Percentiles rank a stretch among this genome's conserved stretches.
These are phyloP conservation scores for Vaccinium darrowii DNA, from an alignment of 148 eudicot species.

Conservation along the genomic window DNA sequence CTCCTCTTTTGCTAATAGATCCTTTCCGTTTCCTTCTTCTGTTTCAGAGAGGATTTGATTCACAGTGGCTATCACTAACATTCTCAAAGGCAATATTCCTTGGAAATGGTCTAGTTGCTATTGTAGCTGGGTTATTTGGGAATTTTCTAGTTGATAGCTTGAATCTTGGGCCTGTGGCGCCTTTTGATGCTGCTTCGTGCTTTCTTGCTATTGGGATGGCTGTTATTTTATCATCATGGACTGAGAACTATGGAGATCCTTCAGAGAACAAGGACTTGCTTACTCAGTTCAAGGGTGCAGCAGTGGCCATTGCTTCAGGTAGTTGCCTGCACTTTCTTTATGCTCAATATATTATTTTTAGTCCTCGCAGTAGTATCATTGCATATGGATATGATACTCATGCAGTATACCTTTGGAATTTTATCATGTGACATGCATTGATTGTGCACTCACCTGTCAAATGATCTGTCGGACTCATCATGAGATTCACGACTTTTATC, in stretches of 20 bases:
- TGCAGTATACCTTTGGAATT: background rate
- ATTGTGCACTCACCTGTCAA: background rate
- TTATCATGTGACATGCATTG: background rate
- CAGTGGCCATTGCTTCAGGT: slow-evolving; percentile 98
- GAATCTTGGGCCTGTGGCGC: slow-evolving; percentile 85
- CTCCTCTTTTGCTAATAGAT: background rate
- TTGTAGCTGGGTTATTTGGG: slow-evolving; percentile 79
- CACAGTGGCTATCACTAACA: slow-evolving; percentile 87
- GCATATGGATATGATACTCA: background rate
- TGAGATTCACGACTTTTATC: background rate
- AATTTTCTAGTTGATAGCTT: slow-evolving; percentile 81
- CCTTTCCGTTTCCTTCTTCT: slow-evolving; percentile 13
- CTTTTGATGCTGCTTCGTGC: slow-evolving; percentile 95
- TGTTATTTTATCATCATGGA: slow-evolving; percentile 81
- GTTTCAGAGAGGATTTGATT: slow-evolving; percentile 87
- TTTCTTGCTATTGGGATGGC: slow-evolving; percentile 98
- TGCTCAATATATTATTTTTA: background rate
- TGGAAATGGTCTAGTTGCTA: slow-evolving; percentile 94
- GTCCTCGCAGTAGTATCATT: background rate
- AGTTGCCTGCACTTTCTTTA: slow-evolving; percentile 14
- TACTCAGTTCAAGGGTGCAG: slow-evolving; percentile 91
- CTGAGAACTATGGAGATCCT: slow-evolving; percentile 93
- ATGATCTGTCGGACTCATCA: background rate
- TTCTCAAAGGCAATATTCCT: slow-evolving; percentile 97
- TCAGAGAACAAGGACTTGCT: slow-evolving; percentile 94